Percentiles rank a stretch among this genome's conserved stretches.
phyloP scores from a whole-genome alignment of 345 rosid genomes.

The Limnanthes douglasii region DNA sequence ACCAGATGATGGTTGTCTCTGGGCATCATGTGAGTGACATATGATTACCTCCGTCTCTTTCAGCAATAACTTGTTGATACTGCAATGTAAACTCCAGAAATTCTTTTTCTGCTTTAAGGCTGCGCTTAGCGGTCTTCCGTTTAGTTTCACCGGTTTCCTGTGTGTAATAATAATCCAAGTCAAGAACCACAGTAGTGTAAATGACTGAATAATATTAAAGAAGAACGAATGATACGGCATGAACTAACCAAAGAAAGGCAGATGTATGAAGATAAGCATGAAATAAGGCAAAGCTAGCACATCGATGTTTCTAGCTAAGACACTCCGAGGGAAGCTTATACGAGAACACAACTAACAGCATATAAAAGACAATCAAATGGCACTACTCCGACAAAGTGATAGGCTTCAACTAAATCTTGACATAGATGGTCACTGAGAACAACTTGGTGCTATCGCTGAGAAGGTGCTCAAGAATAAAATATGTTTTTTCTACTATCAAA shows the following conservation, averaged over 20 bases:
- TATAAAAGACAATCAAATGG: too few relatives aligned
- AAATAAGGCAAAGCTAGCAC: too few relatives aligned
- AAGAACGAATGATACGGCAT: too few relatives aligned
- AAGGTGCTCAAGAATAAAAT: not conserved
- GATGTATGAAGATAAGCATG: too few relatives aligned
- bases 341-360: too few relatives aligned
- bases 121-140: constrained; percentile 51
- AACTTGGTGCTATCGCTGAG: not conserved
- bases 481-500: too few relatives aligned
- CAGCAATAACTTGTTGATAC: constrained; percentile 86
- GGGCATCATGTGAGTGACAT: constrained; percentile 5
- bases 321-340: too few relatives aligned
- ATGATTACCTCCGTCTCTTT: constrained; percentile 62
- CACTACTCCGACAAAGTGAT: too few relatives aligned
- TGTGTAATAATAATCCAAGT: constrained; percentile 7
- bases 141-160: constrained; percentile 61
- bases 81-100: constrained; percentile 68
- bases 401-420: not conserved
- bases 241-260: too few relatives aligned
- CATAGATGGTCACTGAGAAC: not conserved
- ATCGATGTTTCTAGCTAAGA: too few relatives aligned
- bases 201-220: too few relatives aligned
- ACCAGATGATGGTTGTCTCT: not conserved
- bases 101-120: constrained; percentile 65
- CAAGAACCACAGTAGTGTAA: too few relatives aligned